Conservation (phyloP, 495 filamentous ascomycete species). For the Trichoderma gamsii region DNA sequence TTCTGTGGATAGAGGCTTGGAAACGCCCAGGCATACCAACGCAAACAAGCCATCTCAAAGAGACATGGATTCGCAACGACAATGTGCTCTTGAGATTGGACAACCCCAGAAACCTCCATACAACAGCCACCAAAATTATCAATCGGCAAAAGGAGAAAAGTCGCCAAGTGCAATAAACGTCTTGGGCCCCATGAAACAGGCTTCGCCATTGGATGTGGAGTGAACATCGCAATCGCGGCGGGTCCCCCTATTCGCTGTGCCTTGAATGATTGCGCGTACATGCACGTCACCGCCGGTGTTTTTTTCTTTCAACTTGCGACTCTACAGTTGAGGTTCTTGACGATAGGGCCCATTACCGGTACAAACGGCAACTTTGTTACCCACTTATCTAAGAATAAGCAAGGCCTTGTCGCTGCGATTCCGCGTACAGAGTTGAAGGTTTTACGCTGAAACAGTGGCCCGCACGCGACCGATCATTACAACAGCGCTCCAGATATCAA, state of each 20-base stretch:
- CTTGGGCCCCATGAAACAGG: neutral
- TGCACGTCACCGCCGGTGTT: slow-evolving; percentile 3
- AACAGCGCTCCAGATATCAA: neutral
- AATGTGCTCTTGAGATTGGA: too few species aligned
- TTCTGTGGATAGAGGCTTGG: too few species aligned
- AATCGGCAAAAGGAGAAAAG: neutral
- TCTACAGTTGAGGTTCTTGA: neutral
- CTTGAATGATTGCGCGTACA: slow-evolving; percentile 9
- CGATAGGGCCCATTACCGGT: too few species aligned
- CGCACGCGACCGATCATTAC: neutral
- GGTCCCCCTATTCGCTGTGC: neutral
- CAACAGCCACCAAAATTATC: too few species aligned
- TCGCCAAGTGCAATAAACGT: neutral
- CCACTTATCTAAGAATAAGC: too few species aligned
- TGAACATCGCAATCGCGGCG: slow-evolving; percentile 1
- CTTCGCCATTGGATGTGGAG: slow-evolving; percentile 4
- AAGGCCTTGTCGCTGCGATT: too few species aligned
- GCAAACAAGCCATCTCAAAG: too few species aligned
- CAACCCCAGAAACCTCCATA: too few species aligned
- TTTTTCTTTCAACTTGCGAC: neutral
- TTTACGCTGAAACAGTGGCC: too few species aligned
- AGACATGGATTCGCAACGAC: too few species aligned
- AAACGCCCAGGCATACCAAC: too few species aligned
- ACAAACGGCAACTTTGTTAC: neutral
- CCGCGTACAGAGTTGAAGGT: too few species aligned